Evolutionary conservation across 768 basidiomycete genomes (phyloP).

Genomic region (Exidia glandulosa): DNA sequence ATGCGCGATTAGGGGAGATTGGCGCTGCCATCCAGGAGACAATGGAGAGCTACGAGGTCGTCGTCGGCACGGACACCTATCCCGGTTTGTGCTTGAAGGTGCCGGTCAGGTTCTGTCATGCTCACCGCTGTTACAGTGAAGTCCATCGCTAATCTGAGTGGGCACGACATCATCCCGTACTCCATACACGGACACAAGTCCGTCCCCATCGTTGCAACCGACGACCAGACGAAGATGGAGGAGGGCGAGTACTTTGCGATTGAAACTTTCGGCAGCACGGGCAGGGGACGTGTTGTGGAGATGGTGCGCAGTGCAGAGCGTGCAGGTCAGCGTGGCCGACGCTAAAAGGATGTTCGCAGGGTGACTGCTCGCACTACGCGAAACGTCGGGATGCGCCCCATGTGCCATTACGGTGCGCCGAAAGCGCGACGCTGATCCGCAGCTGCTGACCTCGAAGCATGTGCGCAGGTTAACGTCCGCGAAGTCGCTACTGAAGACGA

Average conservation of each 20-base stretch:
- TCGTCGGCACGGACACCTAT: slow-evolving; percentile 70
- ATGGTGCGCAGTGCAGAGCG: slow-evolving; percentile 33
- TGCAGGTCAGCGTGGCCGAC: neutral
- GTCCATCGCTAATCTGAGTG: slow-evolving; percentile 86
- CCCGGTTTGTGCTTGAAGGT: slow-evolving; percentile 41
- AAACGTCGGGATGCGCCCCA: slow-evolving; percentile 56
- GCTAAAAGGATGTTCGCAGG: slow-evolving; percentile 31
- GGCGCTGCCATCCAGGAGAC: slow-evolving; percentile 91
- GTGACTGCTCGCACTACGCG: slow-evolving; percentile 92
- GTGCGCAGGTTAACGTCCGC: slow-evolving; percentile 61
- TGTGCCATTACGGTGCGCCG: slow-evolving; percentile 58
- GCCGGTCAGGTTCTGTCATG: neutral
- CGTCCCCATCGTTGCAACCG: slow-evolving; percentile 78
- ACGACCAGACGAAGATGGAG: slow-evolving; percentile 94
- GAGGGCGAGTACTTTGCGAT: slow-evolving; percentile 99
- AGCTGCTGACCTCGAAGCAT: slow-evolving; percentile 4
- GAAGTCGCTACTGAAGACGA: slow-evolving; percentile 73
- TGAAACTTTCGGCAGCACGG: slow-evolving; percentile 98
- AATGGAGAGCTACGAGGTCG: slow-evolving; percentile 98
- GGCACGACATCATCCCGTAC: slow-evolving; percentile 85
- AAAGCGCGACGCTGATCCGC: neutral
- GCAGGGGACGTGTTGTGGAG: slow-evolving; percentile 79
- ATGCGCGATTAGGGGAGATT: slow-evolving; percentile 85
- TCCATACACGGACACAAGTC: slow-evolving; percentile 93
- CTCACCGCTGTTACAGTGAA: slow-evolving; percentile 48